Evolutionary conservation across 306 rosid genomes (phyloP).

Genomic region (Senna siamea): DNA sequence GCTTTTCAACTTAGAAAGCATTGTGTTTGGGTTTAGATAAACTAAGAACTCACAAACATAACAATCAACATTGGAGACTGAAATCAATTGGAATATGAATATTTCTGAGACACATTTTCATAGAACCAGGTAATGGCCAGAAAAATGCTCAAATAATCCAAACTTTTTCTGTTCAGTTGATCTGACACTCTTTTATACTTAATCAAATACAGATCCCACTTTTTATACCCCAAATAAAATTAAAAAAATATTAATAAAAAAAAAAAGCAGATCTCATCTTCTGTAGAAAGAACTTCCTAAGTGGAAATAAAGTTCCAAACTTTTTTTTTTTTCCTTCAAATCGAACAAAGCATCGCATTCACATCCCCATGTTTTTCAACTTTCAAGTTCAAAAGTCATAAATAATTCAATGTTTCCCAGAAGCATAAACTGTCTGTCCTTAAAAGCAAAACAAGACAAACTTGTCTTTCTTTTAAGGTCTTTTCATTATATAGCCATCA

Average conservation of each 20-base stretch:
- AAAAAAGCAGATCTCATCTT: constrained; percentile 17
- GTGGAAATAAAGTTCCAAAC: constrained; percentile 38
- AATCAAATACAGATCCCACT: constrained; percentile 10
- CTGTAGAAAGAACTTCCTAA: neutral
- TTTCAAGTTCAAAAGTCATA: constrained; percentile 40
- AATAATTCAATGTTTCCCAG: neutral
- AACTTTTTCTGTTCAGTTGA: neutral
- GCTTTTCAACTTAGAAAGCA: too few species aligned
- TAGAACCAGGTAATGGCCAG: neutral
- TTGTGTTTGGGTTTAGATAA: too few species aligned
- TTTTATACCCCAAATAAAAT: neutral
- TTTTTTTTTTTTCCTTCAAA: constrained; percentile 4
- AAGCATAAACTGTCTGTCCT: too few species aligned
- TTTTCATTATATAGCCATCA: constrained; percentile 31
- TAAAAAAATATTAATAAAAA: neutral
- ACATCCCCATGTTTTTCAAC: constrained; percentile 47
- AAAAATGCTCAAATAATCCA: neutral
- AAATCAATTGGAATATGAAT: constrained; percentile 4
- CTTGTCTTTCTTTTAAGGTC: constrained; percentile 27
- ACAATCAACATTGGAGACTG: neutral
- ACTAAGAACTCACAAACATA: too few species aligned
- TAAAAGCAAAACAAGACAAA: constrained; percentile 17
- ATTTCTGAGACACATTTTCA: neutral
- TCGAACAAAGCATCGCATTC: constrained; percentile 31
- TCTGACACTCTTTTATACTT: neutral